These are phyloP conservation scores for Globisporangium canariense DNA, from an alignment of 352 stramenopile genomes.

Conservation along the genomic window DNA sequence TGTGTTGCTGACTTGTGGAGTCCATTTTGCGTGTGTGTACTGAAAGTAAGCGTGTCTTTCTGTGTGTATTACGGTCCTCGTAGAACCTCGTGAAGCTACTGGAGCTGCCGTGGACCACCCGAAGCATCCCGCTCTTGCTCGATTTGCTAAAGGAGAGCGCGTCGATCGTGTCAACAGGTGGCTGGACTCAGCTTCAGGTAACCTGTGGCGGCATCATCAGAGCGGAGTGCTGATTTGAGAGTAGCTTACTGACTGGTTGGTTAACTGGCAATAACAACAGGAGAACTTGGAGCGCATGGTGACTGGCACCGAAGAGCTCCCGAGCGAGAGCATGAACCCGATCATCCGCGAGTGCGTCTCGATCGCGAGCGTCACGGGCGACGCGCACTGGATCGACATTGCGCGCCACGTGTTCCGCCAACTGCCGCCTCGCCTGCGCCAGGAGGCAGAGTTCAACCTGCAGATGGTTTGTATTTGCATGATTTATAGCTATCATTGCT, in stretches of 20 bases:
- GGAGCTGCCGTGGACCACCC: constrained; percentile 57
- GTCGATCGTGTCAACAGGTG: constrained; percentile 33
- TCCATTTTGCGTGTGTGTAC: background rate
- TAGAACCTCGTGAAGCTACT: constrained; percentile 62
- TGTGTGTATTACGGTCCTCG: background rate
- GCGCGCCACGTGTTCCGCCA: constrained; percentile 46
- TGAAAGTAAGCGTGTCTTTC: background rate
- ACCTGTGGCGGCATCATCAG: background rate
- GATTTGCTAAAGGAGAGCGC: constrained; percentile 52
- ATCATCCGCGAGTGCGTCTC: constrained; percentile 61
- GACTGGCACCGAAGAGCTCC: constrained; percentile 25
- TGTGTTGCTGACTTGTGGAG: background rate
- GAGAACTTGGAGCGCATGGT: constrained; percentile 50
- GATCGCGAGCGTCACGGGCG: constrained; percentile 40
- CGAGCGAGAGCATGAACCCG: constrained; percentile 54
- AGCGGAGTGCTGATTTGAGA: background rate
- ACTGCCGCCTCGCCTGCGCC: constrained; percentile 47
- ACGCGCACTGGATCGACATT: constrained; percentile 49
- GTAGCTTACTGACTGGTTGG: background rate
- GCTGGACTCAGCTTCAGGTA: constrained; percentile 61
- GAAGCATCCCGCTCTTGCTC: constrained; percentile 53
- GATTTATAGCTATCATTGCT: background rate
- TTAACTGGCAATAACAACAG: constrained; percentile 16
- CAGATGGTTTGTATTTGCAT: constrained; percentile 49
- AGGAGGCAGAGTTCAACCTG: constrained; percentile 75